Evolutionary conservation across 2,329 filamentous ascomycete genomes (phyloP).

Genomic region (Cercospora zeina): DNA sequence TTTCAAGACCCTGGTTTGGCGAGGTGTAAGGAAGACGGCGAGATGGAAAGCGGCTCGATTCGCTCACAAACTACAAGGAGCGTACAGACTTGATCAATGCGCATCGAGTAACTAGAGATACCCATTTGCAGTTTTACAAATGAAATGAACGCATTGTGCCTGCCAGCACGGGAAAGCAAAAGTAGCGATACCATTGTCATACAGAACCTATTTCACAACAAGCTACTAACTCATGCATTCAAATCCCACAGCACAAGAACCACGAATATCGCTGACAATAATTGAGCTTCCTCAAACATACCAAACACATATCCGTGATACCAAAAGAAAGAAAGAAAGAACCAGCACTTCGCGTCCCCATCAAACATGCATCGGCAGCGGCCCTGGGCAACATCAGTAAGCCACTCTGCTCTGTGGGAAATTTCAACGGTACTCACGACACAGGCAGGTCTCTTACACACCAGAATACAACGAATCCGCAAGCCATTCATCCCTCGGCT

Average conservation of each 20-base stretch:
- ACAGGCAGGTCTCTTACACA: conserved; percentile 28
- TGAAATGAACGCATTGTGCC: not conserved
- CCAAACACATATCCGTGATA: not conserved
- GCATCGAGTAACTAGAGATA: not conserved
- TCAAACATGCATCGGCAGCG: conserved; percentile 20
- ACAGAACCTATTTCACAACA: conserved; percentile 11
- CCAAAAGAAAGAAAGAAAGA: not conserved
- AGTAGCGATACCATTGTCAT: conserved; percentile 1
- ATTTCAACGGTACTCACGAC: conserved; percentile 17
- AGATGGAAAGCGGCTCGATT: not conserved
- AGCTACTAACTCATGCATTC: conserved; percentile 10
- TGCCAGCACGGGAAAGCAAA: not conserved
- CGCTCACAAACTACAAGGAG: too few relatives aligned
- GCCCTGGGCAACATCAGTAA: conserved; percentile 24
- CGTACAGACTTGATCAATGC: not conserved
- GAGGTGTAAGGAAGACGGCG: not conserved
- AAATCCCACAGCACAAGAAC: conserved; percentile 2
- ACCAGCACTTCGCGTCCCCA: not conserved
- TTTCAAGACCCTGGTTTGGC: not conserved
- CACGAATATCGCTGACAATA: conserved; percentile 11
- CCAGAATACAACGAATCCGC: conserved; percentile 37
- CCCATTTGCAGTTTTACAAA: not conserved
- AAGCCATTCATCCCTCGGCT: conserved; percentile 30
- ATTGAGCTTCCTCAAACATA: not conserved
- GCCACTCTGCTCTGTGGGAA: conserved; percentile 17